phyloP scores from a whole-genome alignment of 257 asterid genomes.

The Solanum sitiens region DNA sequence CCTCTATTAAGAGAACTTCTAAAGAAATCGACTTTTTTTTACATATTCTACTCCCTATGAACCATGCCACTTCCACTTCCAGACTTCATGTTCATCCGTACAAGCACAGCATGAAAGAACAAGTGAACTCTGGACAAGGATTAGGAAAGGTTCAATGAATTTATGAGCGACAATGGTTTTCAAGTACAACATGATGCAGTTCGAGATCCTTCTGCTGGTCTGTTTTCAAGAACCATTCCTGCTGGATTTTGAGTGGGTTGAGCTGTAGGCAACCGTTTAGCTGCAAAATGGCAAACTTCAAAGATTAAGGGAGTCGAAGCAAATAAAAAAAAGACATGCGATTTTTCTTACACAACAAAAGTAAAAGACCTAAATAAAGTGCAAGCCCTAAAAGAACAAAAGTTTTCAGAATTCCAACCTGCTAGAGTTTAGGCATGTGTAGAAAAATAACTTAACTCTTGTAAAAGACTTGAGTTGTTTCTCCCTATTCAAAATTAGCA shows the following conservation, averaged over 20 bases:
- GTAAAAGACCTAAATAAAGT: neutral
- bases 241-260: constrained; percentile 59
- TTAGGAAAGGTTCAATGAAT: neutral
- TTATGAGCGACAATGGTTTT: neutral
- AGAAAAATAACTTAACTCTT: neutral
- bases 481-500: neutral
- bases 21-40: neutral
- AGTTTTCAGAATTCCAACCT: neutral
- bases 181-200: constrained; percentile 53
- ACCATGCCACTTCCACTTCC: neutral
- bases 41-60: neutral
- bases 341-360: neutral
- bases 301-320: neutral
- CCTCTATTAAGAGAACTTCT: neutral
- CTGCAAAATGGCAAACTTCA: constrained; percentile 20
- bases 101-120: neutral
- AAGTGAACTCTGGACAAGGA: neutral
- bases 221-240: constrained; percentile 71
- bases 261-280: constrained; percentile 66
- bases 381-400: neutral
- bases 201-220: constrained; percentile 56
- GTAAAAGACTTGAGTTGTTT: neutral
- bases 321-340: neutral
- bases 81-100: neutral
- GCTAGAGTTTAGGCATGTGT: neutral